Base-by-base conservation (phyloP, 164 flowering plant species). In the Umbilicus rupestris region DNA sequence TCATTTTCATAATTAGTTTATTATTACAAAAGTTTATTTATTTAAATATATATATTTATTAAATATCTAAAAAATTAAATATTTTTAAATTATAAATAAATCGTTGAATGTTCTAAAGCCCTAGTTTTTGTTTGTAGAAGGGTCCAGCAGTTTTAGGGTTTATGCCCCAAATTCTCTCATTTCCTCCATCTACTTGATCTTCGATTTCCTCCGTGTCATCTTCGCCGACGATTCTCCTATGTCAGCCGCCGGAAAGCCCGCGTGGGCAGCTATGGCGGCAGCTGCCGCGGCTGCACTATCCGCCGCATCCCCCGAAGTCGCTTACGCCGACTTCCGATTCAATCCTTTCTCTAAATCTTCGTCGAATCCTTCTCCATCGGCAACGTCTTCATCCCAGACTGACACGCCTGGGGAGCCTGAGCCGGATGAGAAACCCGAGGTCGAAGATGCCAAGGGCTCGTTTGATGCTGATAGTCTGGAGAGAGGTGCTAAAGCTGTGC, bases 401-500 rank as follows among this genome's bases (percentile, higher is more conserved):
- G 60, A 55, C 17, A 55, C 73, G 4, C n/a, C 80, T 8, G 55
- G 10, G 14, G n/a, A 46, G 37, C 26, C 73, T 16, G 67, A 68
- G 39, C 17, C 73, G 47, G 76, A 71, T 7, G 24, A 71, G 7
- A 68, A 78, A 31, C 29, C 82, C 7, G 79, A 71, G 1, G 65
- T 64, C 6, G 89, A 84, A 20, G 92, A 79, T 64, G 68, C 86
- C 4, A 77, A 57, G 63, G 73, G 73, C 33, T 71, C 87, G 0
- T 86, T 92, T 59, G 89, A 92, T 69, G 83, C 90, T 0, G 88
- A 86, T 50, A 64, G 80, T 1, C 66, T 88, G 52, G 96, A 89
- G 71, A 77, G 95, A 72, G 92, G 82, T 8, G 95, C 92, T 15
- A 88, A 85, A 74, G 92, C 92, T 64, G 83, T 89, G 26, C 74